Percentiles rank a stretch among this genome's conserved stretches.
Evolutionary conservation across 1,284 basidiomycete species (phyloP).

Genomic region (Chiua sp.): DNA sequence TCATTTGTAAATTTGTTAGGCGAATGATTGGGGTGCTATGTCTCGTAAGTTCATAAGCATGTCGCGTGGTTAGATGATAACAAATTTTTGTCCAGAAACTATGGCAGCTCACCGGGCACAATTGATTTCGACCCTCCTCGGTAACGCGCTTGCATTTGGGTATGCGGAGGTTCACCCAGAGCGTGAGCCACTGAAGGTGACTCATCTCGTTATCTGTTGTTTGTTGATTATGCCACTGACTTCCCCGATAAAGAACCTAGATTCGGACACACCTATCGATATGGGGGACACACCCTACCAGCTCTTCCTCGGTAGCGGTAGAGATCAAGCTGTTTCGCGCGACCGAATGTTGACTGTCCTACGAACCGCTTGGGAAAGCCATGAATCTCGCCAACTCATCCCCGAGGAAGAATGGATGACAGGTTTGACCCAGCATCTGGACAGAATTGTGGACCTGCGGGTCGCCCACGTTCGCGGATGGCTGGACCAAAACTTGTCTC

Average conservation of each 20-base stretch:
- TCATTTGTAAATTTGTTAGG: constrained; percentile 29
- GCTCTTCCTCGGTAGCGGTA: constrained; percentile 43
- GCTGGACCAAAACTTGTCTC: constrained; percentile 52
- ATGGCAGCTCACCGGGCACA: constrained; percentile 59
- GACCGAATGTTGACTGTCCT: constrained; percentile 39
- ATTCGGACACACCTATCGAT: constrained; percentile 48
- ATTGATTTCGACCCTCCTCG: constrained; percentile 46
- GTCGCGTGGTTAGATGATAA: background rate
- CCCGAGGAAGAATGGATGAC: constrained; percentile 48
- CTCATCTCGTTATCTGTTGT: rapidly evolving
- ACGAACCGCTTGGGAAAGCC: constrained; percentile 38
- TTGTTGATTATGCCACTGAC: background rate
- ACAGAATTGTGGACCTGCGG: constrained; percentile 44
- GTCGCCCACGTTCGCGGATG: constrained; percentile 53
- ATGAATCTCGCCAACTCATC: constrained; percentile 35
- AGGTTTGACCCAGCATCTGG: constrained; percentile 44
- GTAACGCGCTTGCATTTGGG: constrained; percentile 53
- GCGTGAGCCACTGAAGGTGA: constrained; percentile 55
- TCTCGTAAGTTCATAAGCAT: constrained; percentile 48
- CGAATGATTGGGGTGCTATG: constrained; percentile 67
- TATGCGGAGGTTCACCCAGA: constrained; percentile 51
- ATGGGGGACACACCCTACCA: constrained; percentile 38
- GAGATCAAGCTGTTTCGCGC: constrained; percentile 26
- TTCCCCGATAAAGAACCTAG: constrained; percentile 47
- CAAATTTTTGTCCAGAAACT: constrained; percentile 46